Evolutionary conservation across 73 alveolate species (phyloP).

Genomic region (Paramecium bursaria): DNA sequence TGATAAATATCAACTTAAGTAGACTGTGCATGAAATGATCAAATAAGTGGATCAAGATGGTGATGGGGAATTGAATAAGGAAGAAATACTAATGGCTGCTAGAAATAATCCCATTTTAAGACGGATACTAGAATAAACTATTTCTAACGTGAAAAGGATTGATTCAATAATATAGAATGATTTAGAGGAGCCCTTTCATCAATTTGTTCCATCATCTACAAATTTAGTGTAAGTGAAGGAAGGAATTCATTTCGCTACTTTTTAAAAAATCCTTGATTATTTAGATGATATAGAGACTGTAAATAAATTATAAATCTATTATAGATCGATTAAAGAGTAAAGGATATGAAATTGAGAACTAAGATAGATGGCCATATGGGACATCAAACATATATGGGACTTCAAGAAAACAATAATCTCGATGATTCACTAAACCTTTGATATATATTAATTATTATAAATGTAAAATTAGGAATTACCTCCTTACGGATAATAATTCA

Average conservation of each 20-base stretch:
- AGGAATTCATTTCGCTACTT: conserved; percentile 64
- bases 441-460: too few species aligned
- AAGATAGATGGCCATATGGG: conserved; percentile 4
- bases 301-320: not conserved
- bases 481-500: too few species aligned
- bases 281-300: conserved; percentile 61
- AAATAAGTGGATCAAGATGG: conserved; percentile 83
- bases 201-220: conserved; percentile 68
- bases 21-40: conserved; percentile 75
- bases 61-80: conserved; percentile 83
- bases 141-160: conserved; percentile 60
- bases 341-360: conserved; percentile 19
- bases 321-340: conserved; percentile 1
- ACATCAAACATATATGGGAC: conserved; percentile 37
- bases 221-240: conserved; percentile 61
- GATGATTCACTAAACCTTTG: too few species aligned
- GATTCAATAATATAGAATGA: conserved; percentile 67
- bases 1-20: conserved; percentile 75
- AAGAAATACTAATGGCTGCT: conserved; percentile 78
- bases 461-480: too few species aligned
- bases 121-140: conserved; percentile 59
- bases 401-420: conserved; percentile 37
- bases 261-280: conserved; percentile 48
- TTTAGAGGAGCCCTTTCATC: conserved; percentile 72
- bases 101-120: conserved; percentile 49